These are phyloP conservation scores for Arabidopsis suecica DNA, from an alignment of 345 rosid species.

Conservation along the genomic window DNA sequence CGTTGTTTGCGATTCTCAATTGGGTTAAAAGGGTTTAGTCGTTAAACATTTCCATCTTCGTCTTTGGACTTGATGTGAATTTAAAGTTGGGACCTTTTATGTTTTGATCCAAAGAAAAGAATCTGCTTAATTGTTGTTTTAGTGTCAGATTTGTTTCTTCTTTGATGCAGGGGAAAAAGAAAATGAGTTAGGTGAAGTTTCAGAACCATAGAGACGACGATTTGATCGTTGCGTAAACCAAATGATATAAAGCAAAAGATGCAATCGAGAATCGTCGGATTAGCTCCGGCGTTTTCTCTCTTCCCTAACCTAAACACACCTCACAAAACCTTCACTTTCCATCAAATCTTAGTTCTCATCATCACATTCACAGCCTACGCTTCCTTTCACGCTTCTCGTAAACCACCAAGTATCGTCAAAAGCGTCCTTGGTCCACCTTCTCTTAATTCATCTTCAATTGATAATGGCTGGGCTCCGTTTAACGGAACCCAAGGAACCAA, in stretches of 20 bases:
- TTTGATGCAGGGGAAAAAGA: not conserved
- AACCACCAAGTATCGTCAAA: slow-evolving; percentile 93
- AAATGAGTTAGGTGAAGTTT: slow-evolving; percentile 5
- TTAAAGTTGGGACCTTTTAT: too few species aligned
- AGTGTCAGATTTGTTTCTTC: not conserved
- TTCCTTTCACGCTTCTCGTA: slow-evolving; percentile 94
- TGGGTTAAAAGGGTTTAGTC: too few species aligned
- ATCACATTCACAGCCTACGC: slow-evolving; percentile 87
- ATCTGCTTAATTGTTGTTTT: not conserved
- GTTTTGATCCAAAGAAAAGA: not conserved
- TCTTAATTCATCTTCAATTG: slow-evolving; percentile 40
- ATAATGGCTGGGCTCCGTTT: slow-evolving; percentile 86
- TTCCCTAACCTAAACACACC: slow-evolving; percentile 71
- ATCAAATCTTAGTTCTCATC: slow-evolving; percentile 59
- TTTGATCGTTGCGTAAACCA: slow-evolving; percentile 48
- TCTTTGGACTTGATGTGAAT: too few species aligned
- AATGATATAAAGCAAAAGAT: slow-evolving; percentile 39
- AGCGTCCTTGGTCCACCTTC: slow-evolving; percentile 88
- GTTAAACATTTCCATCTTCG: too few species aligned
- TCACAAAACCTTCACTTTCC: slow-evolving; percentile 66
- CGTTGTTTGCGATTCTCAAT: too few species aligned
- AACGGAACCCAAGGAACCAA: slow-evolving; percentile 68
- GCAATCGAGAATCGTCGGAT: slow-evolving; percentile 46
- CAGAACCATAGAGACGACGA: slow-evolving; percentile 50
- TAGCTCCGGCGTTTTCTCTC: slow-evolving; percentile 59